These are phyloP conservation scores for Lenzites betulinus DNA, from an alignment of 768 basidiomycete genomes.

Conservation along the genomic window DNA sequence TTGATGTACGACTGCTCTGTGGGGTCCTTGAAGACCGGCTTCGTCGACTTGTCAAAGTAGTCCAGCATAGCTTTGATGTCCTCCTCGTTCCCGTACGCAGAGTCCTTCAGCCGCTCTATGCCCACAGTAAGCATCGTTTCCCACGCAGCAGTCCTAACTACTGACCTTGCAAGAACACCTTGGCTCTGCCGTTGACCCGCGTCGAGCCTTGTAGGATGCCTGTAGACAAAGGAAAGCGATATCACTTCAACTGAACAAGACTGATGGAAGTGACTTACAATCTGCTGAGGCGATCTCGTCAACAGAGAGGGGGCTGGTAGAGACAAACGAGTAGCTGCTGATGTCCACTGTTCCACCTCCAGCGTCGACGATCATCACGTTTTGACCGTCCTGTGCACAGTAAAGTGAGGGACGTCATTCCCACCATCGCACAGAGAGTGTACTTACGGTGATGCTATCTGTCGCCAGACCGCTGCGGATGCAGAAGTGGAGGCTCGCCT, in stretches of 20 bases:
- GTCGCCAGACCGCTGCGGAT: slow-evolving; percentile 39
- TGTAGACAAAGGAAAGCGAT: slow-evolving; percentile 13
- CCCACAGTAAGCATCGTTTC: neutral
- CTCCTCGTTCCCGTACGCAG: slow-evolving; percentile 36
- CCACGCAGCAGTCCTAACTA: neutral
- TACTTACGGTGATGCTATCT: slow-evolving; percentile 31
- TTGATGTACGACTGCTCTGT: slow-evolving; percentile 43
- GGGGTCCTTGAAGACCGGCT: slow-evolving; percentile 45
- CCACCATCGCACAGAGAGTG: neutral
- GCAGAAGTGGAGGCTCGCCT: slow-evolving; percentile 54
- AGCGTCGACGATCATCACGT: slow-evolving; percentile 58
- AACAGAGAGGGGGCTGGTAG: slow-evolving; percentile 32
- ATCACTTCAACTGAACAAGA: neutral
- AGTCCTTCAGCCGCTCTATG: slow-evolving; percentile 20
- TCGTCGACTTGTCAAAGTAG: slow-evolving; percentile 44
- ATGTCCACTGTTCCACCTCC: slow-evolving; percentile 66
- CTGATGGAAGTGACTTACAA: slow-evolving; percentile 27
- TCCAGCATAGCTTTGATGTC: slow-evolving; percentile 41
- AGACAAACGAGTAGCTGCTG: slow-evolving; percentile 51
- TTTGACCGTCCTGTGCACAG: slow-evolving; percentile 41
- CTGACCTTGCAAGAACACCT: slow-evolving; percentile 35
- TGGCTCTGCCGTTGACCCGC: slow-evolving; percentile 40
- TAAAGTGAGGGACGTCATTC: neutral
- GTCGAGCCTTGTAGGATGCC: slow-evolving; percentile 46
- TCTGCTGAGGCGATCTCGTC: slow-evolving; percentile 50